Percentiles rank a stretch among this genome's conserved stretches.
phyloP scores from a whole-genome alignment of 495 filamentous ascomycete species.

The Parathielavia hyrcaniae region DNA sequence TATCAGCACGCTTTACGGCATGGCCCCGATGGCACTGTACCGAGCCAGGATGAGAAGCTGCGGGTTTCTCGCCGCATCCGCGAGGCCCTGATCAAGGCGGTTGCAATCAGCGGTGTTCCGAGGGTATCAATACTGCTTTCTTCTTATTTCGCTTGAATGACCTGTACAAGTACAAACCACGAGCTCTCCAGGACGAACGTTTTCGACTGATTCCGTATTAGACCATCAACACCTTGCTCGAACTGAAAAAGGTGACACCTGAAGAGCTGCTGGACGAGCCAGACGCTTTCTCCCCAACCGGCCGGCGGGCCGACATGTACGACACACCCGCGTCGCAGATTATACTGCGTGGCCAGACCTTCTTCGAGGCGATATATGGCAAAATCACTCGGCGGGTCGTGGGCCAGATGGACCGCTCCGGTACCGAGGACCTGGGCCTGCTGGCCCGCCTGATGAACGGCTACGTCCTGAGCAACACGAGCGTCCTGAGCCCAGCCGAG shows the following conservation, averaged over 20 bases:
- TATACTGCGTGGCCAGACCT: slow-evolving; percentile 42
- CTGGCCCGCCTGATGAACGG: slow-evolving; percentile 49
- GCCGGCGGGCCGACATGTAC: slow-evolving; percentile 34
- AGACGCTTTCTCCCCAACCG: slow-evolving; percentile 36
- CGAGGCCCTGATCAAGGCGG: slow-evolving; percentile 50
- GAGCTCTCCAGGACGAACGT: too few relatives aligned
- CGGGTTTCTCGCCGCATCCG: slow-evolving; percentile 45
- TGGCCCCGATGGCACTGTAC: slow-evolving; percentile 21
- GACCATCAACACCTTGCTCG: slow-evolving; percentile 49
- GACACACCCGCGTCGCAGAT: slow-evolving; percentile 35
- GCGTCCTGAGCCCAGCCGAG: slow-evolving; percentile 42
- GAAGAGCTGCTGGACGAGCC: slow-evolving; percentile 43
- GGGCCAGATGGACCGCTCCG: slow-evolving; percentile 47
- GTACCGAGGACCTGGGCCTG: slow-evolving; percentile 50
- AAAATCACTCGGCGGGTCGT: slow-evolving; percentile 48
- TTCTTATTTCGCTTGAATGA: too few relatives aligned
- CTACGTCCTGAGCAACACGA: slow-evolving; percentile 46
- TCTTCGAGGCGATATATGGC: slow-evolving; percentile 50
- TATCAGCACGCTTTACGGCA: slow-evolving; percentile 41
- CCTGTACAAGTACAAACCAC: not conserved
- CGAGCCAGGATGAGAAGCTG: slow-evolving; percentile 37
- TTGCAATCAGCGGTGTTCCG: slow-evolving; percentile 48
- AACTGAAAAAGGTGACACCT: slow-evolving; percentile 45
- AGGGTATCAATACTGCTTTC: slow-evolving; percentile 35
- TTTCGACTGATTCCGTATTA: slow-evolving; percentile 17